Conservation (phyloP, 495 filamentous ascomycete genomes). For the Lepraria neglecta region DNA sequence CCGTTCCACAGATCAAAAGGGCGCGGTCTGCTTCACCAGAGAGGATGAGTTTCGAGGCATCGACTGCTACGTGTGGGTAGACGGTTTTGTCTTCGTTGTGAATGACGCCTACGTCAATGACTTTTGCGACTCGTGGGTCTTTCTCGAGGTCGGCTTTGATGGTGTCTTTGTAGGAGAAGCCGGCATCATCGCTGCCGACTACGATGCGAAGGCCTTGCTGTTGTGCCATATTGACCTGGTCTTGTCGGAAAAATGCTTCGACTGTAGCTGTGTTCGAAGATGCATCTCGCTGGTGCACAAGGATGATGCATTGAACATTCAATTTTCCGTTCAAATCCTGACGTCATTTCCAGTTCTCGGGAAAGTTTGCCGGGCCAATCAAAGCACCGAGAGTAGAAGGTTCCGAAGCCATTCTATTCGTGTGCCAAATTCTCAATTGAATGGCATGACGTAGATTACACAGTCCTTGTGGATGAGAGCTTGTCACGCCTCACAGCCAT, state of each 20-base stretch:
- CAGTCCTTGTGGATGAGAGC: too few species aligned
- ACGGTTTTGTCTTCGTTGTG: constrained; percentile 66
- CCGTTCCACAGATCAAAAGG: constrained; percentile 81
- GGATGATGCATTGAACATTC: not conserved
- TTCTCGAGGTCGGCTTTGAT: constrained; percentile 66
- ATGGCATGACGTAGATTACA: too few species aligned
- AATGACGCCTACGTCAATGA: constrained; percentile 65
- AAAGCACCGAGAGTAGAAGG: too few species aligned
- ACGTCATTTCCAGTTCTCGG: not conserved
- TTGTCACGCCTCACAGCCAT: too few species aligned
- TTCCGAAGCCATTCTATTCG: too few species aligned
- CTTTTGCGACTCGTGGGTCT: constrained; percentile 58
- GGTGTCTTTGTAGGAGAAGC: constrained; percentile 69
- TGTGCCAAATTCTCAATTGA: too few species aligned
- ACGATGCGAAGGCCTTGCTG: constrained; percentile 45
- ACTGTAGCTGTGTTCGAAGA: not conserved
- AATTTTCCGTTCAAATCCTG: not conserved
- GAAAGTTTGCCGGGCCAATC: too few species aligned
- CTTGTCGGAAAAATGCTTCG: not conserved
- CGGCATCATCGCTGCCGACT: constrained; percentile 66
- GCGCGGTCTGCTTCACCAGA: constrained; percentile 69
- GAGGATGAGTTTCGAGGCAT: constrained; percentile 59
- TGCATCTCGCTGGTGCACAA: too few species aligned
- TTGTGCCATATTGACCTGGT: constrained; percentile 13
- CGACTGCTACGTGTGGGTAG: constrained; percentile 74